Conservation (phyloP, 2,329 filamentous ascomycete genomes). For the Aschersonia sp. region DNA sequence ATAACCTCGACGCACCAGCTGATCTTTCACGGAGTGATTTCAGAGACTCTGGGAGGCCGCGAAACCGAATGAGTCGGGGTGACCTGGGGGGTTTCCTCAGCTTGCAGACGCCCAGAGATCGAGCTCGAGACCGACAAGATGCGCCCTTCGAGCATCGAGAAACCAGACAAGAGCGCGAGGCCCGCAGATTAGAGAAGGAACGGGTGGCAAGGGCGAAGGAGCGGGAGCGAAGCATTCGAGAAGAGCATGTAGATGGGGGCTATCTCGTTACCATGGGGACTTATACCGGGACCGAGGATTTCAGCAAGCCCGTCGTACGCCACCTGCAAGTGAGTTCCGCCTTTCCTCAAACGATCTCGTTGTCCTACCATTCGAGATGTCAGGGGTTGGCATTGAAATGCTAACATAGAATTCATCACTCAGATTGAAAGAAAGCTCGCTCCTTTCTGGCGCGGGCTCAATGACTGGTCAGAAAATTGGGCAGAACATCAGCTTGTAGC, state of each 20-base stretch:
- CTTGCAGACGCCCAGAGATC: conserved; percentile 22
- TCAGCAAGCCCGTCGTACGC: conserved; percentile 74
- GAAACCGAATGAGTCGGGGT: conserved; percentile 21
- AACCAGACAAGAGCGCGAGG: conserved; percentile 83
- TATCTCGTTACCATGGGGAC: conserved; percentile 88
- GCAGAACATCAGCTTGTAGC: conserved; percentile 91
- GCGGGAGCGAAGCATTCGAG: conserved; percentile 74
- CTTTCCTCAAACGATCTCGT: no score
- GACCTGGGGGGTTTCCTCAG: conserved; percentile 33
- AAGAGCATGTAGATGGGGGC: conserved; percentile 88
- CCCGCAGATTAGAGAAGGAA: conserved; percentile 71
- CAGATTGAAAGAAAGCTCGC: conserved; percentile 87
- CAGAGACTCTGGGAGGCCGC: conserved; percentile 9
- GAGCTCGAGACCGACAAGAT: conserved; percentile 19
- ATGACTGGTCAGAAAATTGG: conserved; percentile 82
- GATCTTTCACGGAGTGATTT: conserved; percentile 7
- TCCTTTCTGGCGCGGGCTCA: conserved; percentile 88
- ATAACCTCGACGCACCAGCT: conserved; percentile 7
- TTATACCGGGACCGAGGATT: conserved; percentile 87
- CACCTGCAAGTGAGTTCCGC: conserved; percentile 62
- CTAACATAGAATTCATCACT: not conserved
- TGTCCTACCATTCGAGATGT: no score
- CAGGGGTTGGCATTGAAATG: no score
- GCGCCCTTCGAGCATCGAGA: conserved; percentile 54
- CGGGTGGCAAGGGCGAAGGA: conserved; percentile 63